phyloP scores from a whole-genome alignment of 225 moss, liverwort and hornwort genomes.

The Thuidium tamariscinum region DNA sequence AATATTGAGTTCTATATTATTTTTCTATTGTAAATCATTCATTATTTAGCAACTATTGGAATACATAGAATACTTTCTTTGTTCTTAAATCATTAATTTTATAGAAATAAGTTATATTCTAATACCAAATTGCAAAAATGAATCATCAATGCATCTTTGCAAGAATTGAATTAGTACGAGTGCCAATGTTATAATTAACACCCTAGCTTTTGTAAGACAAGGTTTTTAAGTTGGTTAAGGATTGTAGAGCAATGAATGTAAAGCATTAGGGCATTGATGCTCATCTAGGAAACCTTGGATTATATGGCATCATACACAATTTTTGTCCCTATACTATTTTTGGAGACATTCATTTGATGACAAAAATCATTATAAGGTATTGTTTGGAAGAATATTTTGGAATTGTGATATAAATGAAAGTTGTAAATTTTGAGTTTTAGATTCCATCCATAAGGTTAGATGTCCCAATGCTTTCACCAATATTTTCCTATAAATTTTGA shows the following conservation, averaged over 20 bases:
- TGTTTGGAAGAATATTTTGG: no score
- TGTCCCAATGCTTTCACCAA: no score
- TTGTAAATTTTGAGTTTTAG: no score
- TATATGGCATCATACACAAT: no score
- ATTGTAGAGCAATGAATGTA: neutral
- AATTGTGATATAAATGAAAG: no score
- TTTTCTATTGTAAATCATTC: neutral
- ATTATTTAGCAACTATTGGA: neutral
- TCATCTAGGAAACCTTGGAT: no score
- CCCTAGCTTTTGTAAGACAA: neutral
- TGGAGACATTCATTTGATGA: no score
- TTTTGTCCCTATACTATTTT: no score
- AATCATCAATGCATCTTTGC: fast-evolving
- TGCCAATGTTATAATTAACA: neutral
- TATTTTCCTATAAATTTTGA: no score
- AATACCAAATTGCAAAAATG: neutral
- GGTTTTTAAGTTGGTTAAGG: fast-evolving
- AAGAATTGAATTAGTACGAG: neutral
- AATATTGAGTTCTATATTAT: fast-evolving
- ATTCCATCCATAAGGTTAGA: no score
- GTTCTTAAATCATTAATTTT: neutral
- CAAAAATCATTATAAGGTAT: no score
- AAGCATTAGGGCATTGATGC: neutral
- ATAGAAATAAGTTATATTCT: neutral
- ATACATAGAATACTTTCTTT: neutral